These are phyloP conservation scores for Xylariaceae sp. DNA, from an alignment of 2,329 filamentous ascomycete genomes.

Conservation along the genomic window DNA sequence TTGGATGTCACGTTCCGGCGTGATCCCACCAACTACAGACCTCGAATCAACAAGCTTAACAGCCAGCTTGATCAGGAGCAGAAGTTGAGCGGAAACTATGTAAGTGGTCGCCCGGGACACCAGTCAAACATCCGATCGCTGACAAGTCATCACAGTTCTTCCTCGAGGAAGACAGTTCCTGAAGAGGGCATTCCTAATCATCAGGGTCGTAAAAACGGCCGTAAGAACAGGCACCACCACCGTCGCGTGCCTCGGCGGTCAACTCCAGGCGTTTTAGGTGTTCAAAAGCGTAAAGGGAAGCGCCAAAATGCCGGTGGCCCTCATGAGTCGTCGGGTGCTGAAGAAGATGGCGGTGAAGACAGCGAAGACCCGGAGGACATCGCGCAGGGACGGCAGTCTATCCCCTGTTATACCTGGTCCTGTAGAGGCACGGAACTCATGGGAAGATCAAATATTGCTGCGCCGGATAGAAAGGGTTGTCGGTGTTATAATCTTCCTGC, in stretches of 20 bases:
- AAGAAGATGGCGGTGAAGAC: conserved; percentile 58
- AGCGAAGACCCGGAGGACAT: conserved; percentile 61
- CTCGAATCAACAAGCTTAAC: conserved; percentile 96
- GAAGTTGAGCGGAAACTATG: conserved; percentile 87
- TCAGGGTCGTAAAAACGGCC: conserved; percentile 29
- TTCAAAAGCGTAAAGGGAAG: conserved; percentile 37
- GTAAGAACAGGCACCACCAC: conserved; percentile 22
- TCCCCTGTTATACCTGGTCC: conserved; percentile 61
- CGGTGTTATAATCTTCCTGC: neutral
- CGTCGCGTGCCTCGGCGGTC: conserved; percentile 37
- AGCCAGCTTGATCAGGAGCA: conserved; percentile 97
- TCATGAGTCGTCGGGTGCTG: conserved; percentile 24
- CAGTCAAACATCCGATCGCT: conserved; percentile 11
- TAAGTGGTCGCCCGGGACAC: conserved; percentile 41
- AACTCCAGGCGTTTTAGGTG: conserved; percentile 45
- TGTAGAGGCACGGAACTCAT: conserved; percentile 31
- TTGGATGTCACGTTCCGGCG: conserved; percentile 97
- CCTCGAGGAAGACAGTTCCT: conserved; percentile 69
- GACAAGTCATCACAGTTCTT: conserved; percentile 62
- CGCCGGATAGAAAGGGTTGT: no score
- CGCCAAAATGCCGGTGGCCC: conserved; percentile 18
- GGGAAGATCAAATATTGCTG: no score
- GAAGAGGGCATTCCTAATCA: conserved; percentile 56
- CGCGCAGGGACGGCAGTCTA: conserved; percentile 54
- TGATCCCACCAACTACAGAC: conserved; percentile 91